These are phyloP conservation scores for Mariannaea elegans DNA, from an alignment of 2,329 filamentous ascomycete species.

Conservation along the genomic window DNA sequence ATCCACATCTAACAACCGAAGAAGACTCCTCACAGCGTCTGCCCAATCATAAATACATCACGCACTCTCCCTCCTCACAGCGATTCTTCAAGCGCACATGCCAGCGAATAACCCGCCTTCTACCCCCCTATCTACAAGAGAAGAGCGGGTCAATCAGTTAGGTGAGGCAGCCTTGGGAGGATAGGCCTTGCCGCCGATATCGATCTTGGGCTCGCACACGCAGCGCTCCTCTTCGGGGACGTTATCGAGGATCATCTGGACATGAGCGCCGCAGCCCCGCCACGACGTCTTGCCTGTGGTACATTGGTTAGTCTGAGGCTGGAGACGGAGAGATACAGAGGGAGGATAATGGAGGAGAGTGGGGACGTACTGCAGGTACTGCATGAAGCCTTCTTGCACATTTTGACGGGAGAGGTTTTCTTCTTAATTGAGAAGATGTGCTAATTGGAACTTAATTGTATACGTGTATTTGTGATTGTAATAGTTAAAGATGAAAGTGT, in stretches of 20 bases:
- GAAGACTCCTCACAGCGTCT: not conserved
- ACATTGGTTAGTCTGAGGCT: not conserved
- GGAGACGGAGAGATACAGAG: conserved; percentile 2
- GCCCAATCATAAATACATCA: not conserved
- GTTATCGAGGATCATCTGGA: conserved; percentile 68
- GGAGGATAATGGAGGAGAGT: not conserved
- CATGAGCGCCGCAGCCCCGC: conserved; percentile 72
- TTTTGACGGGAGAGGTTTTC: not conserved
- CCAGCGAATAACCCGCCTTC: conserved; percentile 41
- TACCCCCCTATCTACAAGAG: conserved; percentile 43
- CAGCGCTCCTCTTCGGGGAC: conserved; percentile 69
- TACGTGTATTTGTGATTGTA: not conserved
- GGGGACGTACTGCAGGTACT: conserved; percentile 15
- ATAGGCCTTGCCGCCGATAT: conserved; percentile 68
- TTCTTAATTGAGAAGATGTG: not conserved
- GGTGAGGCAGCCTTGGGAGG: conserved; percentile 67
- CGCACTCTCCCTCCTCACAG: conserved; percentile 19
- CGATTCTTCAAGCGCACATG: conserved; percentile 43
- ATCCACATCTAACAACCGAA: conserved; percentile 3
- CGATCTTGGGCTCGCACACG: conserved; percentile 70
- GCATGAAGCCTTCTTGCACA: conserved; percentile 22
- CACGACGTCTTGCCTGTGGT: conserved; percentile 53
- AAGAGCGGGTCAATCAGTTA: conserved; percentile 47
- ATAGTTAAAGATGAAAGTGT: no score
- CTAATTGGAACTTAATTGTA: not conserved